A percentile compares a stretch with the other conserved stretches of the same genome.
Evolutionary conservation across 2,329 filamentous ascomycete species (phyloP).

Genomic region (Colletotrichum sp.): DNA sequence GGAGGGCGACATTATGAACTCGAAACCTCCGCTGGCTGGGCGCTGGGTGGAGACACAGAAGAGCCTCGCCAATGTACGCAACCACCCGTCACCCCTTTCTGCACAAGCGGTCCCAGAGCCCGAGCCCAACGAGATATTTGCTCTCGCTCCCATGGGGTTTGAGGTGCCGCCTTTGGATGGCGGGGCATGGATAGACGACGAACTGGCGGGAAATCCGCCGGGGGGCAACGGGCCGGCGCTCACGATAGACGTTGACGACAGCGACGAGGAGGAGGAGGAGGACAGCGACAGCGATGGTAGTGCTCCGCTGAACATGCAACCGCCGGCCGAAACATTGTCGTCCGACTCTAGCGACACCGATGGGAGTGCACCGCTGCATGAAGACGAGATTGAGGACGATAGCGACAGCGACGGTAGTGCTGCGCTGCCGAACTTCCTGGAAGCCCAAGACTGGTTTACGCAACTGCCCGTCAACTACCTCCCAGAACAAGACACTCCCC

Average conservation of each 20-base stretch:
- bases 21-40: background rate
- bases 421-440: background rate
- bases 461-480: background rate
- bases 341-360: background rate
- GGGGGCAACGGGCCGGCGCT: background rate
- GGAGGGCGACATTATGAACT: background rate
- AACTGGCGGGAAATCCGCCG: background rate
- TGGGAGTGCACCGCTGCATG: background rate
- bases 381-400: background rate
- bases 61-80: conserved; percentile 9
- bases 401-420: background rate
- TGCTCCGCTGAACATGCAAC: background rate
- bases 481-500: background rate
- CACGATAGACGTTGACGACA: background rate
- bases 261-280: background rate
- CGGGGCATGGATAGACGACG: background rate
- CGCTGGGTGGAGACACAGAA: conserved; percentile 15
- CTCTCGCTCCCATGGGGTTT: background rate
- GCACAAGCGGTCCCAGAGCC: background rate
- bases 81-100: conserved; percentile 8
- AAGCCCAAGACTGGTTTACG: background rate
- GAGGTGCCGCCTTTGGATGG: background rate
- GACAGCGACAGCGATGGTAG: background rate
- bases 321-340: background rate
- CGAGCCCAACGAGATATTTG: background rate